Base-by-base conservation (phyloP, 139 green algal genomes). In the Picochlorum sp. region DNA sequence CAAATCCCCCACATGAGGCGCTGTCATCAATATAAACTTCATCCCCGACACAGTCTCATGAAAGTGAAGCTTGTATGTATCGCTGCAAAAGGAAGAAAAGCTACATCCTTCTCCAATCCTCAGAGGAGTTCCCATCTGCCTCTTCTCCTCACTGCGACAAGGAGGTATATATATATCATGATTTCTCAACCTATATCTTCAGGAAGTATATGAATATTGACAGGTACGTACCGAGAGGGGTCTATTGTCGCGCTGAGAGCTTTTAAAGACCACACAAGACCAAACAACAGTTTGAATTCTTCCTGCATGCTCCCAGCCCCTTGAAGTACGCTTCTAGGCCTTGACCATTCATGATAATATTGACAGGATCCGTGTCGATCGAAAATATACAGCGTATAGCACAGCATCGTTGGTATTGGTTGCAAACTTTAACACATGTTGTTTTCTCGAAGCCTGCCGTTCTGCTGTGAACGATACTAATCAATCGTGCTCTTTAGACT, bases 251-350 rank as follows among this genome's bases (percentile, higher is more conserved):
- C 79, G 20, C 78, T 72, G 47, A 97, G 88, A 24, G 86, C 88
- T 52, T 80, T 87, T 45, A 97, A 71, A 1, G 88, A 94, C 80
- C 93, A 97, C 59, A 95, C 83, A 3, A 97, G 76, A 1, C 90
- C 91, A 80, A 97, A 97, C 84, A 97, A 90, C 52, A 95, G 84
- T 78, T 97, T 97, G 59, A 90, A 81, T 52, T 97, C 90, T 56
- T 95, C 91, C 14, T 65, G 65, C 9, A 79, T 57, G 4, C 66
- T 85, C 20, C 82, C 84, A 1, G 84, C 82, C 1, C 88, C 88
- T 20, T 86, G 66, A 57, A 75, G 86, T 1, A 90, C 83, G 0
- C 79, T 72, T 68, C 90, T 91, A 2, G 86, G 74, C 10, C 91
- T 77, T 18, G 75, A 75, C 91, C 91, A 97, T 47, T 96, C 88